Evolutionary conservation across 2,329 filamentous ascomycete genomes (phyloP).

Genomic region (Verticillium albo-atrum): DNA sequence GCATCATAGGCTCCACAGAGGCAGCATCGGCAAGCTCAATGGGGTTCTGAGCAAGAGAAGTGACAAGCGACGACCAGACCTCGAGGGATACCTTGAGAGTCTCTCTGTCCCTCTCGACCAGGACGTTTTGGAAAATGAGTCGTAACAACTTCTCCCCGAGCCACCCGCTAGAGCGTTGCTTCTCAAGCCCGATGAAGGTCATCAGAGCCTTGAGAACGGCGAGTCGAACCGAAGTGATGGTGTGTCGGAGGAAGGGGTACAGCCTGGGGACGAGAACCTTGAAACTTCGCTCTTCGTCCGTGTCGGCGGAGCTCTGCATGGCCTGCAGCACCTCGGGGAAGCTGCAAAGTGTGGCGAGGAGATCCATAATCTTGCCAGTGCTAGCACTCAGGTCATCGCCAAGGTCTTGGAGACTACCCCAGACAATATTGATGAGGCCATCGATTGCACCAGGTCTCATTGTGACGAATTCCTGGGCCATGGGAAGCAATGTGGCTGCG

Average conservation of each 20-base stretch:
- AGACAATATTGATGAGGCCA: slow-evolving; percentile 86
- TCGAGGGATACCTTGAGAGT: slow-evolving; percentile 81
- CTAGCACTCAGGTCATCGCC: slow-evolving; percentile 96
- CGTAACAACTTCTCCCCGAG: slow-evolving; percentile 84
- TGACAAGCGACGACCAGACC: slow-evolving; percentile 78
- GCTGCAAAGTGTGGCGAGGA: slow-evolving; percentile 90
- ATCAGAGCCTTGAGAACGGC: slow-evolving; percentile 89
- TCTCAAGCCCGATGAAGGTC: slow-evolving; percentile 86
- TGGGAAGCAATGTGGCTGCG: slow-evolving; percentile 93
- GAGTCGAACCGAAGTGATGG: slow-evolving; percentile 90
- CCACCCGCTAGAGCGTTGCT: slow-evolving; percentile 80
- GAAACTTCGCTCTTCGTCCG: slow-evolving; percentile 85
- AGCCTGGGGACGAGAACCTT: slow-evolving; percentile 86
- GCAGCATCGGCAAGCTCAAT: slow-evolving; percentile 59
- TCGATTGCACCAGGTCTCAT: slow-evolving; percentile 76
- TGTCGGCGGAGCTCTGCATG: slow-evolving; percentile 84
- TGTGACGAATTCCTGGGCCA: slow-evolving; percentile 89
- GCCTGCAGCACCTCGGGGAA: slow-evolving; percentile 89
- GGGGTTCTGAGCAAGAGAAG: slow-evolving; percentile 60
- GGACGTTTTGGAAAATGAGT: slow-evolving; percentile 88
- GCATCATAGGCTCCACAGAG: slow-evolving; percentile 77
- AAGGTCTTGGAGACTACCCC: slow-evolving; percentile 95
- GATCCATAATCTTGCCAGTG: slow-evolving; percentile 97
- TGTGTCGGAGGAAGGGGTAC: slow-evolving; percentile 94
- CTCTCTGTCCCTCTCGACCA: slow-evolving; percentile 84